phyloP scores from a whole-genome alignment of 2,329 filamentous ascomycete species.

The Akanthomyces dipterigenus region DNA sequence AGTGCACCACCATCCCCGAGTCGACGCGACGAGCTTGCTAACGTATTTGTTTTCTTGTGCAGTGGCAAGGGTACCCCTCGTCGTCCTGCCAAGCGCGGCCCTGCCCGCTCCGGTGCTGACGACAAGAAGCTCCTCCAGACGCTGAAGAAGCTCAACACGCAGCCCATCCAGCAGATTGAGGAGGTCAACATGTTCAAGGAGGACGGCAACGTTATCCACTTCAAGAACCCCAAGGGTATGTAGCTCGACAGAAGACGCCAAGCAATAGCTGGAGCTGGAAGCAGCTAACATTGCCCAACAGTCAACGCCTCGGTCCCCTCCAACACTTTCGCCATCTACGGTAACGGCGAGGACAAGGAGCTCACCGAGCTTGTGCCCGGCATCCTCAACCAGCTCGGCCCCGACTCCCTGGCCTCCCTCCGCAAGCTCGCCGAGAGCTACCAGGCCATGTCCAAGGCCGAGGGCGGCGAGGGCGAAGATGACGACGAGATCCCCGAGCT shows the following conservation, averaged over 20 bases:
- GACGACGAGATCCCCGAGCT: constrained; percentile 97
- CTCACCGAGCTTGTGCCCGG: constrained; percentile 98
- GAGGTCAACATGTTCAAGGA: constrained; percentile 99
- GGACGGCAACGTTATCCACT: constrained; percentile 99
- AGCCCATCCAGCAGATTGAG: constrained; percentile 99
- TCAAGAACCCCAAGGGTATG: constrained; percentile 93
- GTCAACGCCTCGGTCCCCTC: constrained; percentile 94
- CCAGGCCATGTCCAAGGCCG: constrained; percentile 96
- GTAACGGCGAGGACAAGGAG: constrained; percentile 98
- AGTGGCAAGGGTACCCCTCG: constrained; percentile 96
- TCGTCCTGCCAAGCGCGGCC: constrained; percentile 97
- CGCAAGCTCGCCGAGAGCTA: constrained; percentile 99
- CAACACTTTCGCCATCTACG: constrained; percentile 99
- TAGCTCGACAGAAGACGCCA: constrained; percentile 18
- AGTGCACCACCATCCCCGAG: constrained; percentile 11
- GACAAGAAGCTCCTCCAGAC: constrained; percentile 99
- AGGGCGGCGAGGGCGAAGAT: constrained; percentile 72
- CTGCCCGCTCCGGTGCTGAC: constrained; percentile 85
- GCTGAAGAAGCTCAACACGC: constrained; percentile 99
- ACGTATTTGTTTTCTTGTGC: constrained; percentile 18
- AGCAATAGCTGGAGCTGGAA: not conserved
- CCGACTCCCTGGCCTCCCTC: constrained; percentile 93
- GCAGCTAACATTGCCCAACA: constrained; percentile 31
- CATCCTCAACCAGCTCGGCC: constrained; percentile 98
- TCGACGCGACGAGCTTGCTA: constrained; percentile 20